These are phyloP conservation scores for Remersonia thermophila DNA, from an alignment of 2,329 filamentous ascomycete genomes.

Conservation along the genomic window DNA sequence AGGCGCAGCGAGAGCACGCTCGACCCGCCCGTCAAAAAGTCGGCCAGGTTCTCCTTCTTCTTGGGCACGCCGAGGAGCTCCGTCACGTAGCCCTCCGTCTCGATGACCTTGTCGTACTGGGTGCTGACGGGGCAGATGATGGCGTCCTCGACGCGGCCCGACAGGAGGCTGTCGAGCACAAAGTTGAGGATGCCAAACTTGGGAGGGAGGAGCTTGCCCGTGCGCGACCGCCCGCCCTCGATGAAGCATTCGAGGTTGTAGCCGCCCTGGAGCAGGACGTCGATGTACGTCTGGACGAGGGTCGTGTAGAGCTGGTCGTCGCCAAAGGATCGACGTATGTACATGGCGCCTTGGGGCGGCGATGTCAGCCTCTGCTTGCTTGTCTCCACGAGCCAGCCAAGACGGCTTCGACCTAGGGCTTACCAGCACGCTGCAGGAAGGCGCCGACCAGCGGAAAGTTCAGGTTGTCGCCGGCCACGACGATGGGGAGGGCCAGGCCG, in stretches of 20 bases:
- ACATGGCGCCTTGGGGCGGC: constrained; percentile 87
- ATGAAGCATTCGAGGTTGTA: constrained; percentile 98
- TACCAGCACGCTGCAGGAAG: constrained; percentile 81
- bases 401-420: too few species aligned
- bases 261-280: constrained; percentile 77
- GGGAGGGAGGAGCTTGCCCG: constrained; percentile 82
- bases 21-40: constrained; percentile 74
- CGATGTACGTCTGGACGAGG: constrained; percentile 92
- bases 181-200: constrained; percentile 95
- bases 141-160: constrained; percentile 76
- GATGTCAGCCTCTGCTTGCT: background rate
- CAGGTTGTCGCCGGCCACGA: constrained; percentile 90
- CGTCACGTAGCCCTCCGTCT: constrained; percentile 92
- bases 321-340: constrained; percentile 84
- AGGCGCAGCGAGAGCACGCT: constrained; percentile 81
- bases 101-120: constrained; percentile 98
- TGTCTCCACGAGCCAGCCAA: background rate
- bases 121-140: constrained; percentile 93
- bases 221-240: constrained; percentile 83
- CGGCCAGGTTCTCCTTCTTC: constrained; percentile 82
- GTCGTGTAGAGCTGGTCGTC: constrained; percentile 84
- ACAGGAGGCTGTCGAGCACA: constrained; percentile 78
- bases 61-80: constrained; percentile 91
- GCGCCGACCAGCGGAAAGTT: constrained; percentile 84
- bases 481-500: constrained; percentile 75